Evolutionary conservation across 352 stramenopile species (phyloP), one percentile per base, ranked within the genome.

Genomic region (Thalassiosira hispida): DNA sequence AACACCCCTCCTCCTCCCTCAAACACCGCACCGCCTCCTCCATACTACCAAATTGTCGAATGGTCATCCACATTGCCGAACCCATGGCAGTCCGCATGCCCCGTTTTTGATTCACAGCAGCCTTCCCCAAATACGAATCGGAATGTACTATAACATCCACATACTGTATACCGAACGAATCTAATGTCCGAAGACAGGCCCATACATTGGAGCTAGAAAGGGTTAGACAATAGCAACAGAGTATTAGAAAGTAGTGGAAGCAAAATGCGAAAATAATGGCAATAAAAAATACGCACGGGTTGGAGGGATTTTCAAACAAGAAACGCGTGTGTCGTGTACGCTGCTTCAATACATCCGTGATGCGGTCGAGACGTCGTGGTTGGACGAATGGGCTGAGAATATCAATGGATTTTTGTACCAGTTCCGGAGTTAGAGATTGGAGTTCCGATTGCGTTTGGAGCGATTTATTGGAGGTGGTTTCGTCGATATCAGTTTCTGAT

Each of bases 181-280:
- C 93, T 3, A 96, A 57, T 4, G 93, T 96, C 7, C 93, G 68
- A 0, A 96, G 70, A 76, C 91, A 95, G 5, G 93, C 93, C 84
- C 90, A 96, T 1, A 95, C 85, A 79, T 96, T 96, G 8, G n/a
- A n/a, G n/a, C n/a, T n/a, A n/a, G n/a, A n/a, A n/a, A n/a, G n/a
- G n/a, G n/a, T n/a, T n/a, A n/a, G n/a, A n/a, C n/a, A n/a, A n/a
- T n/a, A n/a, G n/a, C n/a, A n/a, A n/a, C n/a, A n/a, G n/a, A n/a
- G n/a, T n/a, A n/a, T n/a, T n/a, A n/a, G n/a, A n/a, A n/a, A n/a
- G n/a, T n/a, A n/a, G n/a, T n/a, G n/a, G n/a, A n/a, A n/a, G n/a
- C n/a, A n/a, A n/a, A n/a, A n/a, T n/a, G n/a, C n/a, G n/a, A n/a
- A n/a, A n/a, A n/a, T n/a, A n/a, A n/a, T n/a, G n/a, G n/a, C n/a